phyloP scores from a whole-genome alignment of 2,329 filamentous ascomycete genomes.

The Macrophomina pseudophaseolina region DNA sequence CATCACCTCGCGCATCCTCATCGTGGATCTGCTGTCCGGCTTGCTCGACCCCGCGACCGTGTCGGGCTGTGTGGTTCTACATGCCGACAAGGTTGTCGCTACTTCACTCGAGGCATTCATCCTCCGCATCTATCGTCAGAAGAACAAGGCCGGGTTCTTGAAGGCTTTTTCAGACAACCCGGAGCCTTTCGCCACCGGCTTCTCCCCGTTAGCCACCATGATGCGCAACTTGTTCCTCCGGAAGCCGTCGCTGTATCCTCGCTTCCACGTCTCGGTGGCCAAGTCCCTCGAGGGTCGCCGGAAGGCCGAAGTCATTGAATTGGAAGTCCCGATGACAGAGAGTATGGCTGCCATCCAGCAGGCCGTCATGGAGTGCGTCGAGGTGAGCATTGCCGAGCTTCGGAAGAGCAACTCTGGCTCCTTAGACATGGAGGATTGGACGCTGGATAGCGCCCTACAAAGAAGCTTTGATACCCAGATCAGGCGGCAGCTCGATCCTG shows the following conservation, averaged over 20 bases:
- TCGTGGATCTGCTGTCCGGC: slow-evolving; percentile 88
- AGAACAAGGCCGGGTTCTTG: slow-evolving; percentile 90
- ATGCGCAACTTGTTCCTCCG: slow-evolving; percentile 90
- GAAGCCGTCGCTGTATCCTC: slow-evolving; percentile 87
- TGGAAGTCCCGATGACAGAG: slow-evolving; percentile 95
- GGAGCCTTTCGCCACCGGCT: slow-evolving; percentile 86
- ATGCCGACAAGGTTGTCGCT: slow-evolving; percentile 83
- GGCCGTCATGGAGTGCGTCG: slow-evolving; percentile 93
- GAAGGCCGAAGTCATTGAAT: slow-evolving; percentile 95
- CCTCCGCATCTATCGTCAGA: slow-evolving; percentile 87
- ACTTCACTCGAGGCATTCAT: slow-evolving; percentile 96
- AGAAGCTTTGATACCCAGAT: slow-evolving; percentile 91
- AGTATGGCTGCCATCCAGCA: slow-evolving; percentile 93
- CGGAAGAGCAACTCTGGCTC: slow-evolving; percentile 83
- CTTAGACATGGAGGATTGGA: slow-evolving; percentile 97
- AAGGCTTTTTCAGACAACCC: slow-evolving; percentile 96
- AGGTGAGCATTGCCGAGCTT: slow-evolving; percentile 90
- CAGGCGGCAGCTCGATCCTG: slow-evolving; percentile 86
- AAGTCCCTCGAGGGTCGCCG: slow-evolving; percentile 87
- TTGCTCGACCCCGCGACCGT: slow-evolving; percentile 82
- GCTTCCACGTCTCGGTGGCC: slow-evolving; percentile 90
- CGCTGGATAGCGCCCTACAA: slow-evolving; percentile 87
- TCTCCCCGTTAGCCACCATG: slow-evolving; percentile 85
- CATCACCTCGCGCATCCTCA: slow-evolving; percentile 92
- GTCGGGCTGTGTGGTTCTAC: slow-evolving; percentile 84